Conservation (phyloP, 116 monocot genomes). For the Iris pallida region DNA sequence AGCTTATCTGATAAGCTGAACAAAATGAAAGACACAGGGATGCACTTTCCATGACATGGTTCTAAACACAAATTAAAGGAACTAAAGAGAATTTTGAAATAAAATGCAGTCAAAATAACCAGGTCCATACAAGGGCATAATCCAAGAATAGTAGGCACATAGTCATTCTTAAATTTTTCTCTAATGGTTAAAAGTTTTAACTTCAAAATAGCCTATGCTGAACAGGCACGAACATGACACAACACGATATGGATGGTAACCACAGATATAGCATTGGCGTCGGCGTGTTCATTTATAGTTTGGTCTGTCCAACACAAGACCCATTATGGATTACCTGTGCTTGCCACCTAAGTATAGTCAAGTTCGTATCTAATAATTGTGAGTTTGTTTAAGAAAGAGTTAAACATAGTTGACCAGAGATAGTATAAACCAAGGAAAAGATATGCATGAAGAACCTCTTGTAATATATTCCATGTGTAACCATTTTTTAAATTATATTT, state of each 20-base stretch:
- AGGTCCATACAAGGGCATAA: background rate
- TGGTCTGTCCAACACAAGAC: too few species aligned
- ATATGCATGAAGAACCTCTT: background rate
- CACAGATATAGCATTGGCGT: too few species aligned
- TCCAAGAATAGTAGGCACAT: background rate
- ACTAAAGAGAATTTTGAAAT: background rate
- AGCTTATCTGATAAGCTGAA: background rate
- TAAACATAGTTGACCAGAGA: background rate
- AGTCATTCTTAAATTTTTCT: background rate
- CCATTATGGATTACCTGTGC: too few species aligned
- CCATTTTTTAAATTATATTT: background rate
- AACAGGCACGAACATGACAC: too few species aligned
- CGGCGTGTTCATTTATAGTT: too few species aligned
- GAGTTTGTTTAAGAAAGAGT: conserved; percentile 3
- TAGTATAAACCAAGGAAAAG: background rate
- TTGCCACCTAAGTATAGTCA: background rate
- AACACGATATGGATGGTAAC: too few species aligned
- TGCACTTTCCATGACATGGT: background rate
- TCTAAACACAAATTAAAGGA: too few species aligned
- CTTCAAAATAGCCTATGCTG: background rate
- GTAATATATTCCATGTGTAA: background rate
- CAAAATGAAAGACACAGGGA: background rate
- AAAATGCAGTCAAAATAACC: background rate
- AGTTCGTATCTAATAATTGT: background rate
- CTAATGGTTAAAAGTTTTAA: background rate